Evolutionary conservation across 345 rosid genomes (phyloP).

Genomic region (Brassica carinata): DNA sequence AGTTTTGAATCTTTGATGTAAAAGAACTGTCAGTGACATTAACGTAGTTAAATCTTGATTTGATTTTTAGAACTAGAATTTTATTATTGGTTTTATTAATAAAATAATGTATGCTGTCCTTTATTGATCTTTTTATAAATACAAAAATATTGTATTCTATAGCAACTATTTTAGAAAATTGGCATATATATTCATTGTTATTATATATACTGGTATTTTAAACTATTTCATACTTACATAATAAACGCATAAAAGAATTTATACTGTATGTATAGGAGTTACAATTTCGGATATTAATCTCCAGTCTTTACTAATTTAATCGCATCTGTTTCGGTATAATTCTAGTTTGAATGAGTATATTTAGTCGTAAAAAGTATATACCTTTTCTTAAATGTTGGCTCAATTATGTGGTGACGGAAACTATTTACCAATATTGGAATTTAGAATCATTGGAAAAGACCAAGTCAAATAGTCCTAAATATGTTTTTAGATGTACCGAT

Average conservation of each 20-base stretch:
- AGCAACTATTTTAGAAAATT: neutral
- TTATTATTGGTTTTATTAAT: neutral
- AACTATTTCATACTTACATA: neutral
- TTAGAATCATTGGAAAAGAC: neutral
- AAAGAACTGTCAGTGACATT: neutral
- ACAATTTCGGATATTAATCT: neutral
- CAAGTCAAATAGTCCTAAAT: neutral
- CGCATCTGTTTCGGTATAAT: neutral
- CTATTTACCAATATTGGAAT: neutral
- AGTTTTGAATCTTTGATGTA: neutral
- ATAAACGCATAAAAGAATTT: neutral
- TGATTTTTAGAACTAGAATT: neutral
- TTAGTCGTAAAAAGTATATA: neutral
- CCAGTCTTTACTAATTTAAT: neutral
- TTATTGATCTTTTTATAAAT: neutral
- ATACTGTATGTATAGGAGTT: neutral
- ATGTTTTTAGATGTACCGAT: neutral
- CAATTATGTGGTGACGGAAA: neutral
- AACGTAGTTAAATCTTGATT: neutral
- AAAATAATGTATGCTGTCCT: neutral
- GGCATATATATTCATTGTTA: no score
- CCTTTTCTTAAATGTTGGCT: neutral
- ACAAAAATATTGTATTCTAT: neutral
- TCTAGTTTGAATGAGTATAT: neutral
- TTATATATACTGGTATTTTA: neutral